Evolutionary conservation across 2,329 filamentous ascomycete genomes (phyloP).

Genomic region (Phaeosphaeriaceae sp.): DNA sequence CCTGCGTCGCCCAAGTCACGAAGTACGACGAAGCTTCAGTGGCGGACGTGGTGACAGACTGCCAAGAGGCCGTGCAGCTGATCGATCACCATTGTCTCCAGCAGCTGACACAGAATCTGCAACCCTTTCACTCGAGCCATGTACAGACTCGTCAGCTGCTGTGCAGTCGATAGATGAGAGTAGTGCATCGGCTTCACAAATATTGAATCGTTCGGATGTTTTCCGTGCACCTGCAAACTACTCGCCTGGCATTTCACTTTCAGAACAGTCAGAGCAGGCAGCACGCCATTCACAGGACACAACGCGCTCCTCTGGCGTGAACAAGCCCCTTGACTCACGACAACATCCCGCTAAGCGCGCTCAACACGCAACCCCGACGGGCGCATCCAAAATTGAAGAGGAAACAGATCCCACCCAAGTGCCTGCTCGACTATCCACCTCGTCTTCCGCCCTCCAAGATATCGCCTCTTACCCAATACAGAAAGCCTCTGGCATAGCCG

Average conservation of each 20-base stretch:
- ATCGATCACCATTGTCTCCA: conserved; percentile 57
- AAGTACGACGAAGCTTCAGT: conserved; percentile 67
- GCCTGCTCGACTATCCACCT: conserved; percentile 45
- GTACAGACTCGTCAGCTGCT: conserved; percentile 74
- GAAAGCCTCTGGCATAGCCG: conserved; percentile 81
- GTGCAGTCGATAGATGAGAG: conserved; percentile 70
- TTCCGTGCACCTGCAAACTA: conserved; percentile 79
- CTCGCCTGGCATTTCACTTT: conserved; percentile 23
- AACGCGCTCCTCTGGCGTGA: conserved; percentile 40
- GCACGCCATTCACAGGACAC: conserved; percentile 47
- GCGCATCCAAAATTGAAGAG: conserved; percentile 30
- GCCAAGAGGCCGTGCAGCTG: conserved; percentile 58
- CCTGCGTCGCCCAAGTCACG: conserved; percentile 50
- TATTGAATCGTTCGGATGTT: conserved; percentile 83
- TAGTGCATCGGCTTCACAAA: conserved; percentile 87
- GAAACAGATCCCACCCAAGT: conserved; percentile 35
- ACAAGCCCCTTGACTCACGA: conserved; percentile 22
- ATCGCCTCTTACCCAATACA: conserved; percentile 80
- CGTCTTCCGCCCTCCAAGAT: conserved; percentile 64
- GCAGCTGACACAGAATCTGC: conserved; percentile 75
- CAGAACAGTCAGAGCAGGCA: conserved; percentile 30
- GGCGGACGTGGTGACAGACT: conserved; percentile 61
- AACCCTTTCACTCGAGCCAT: conserved; percentile 75
- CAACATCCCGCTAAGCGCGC: conserved; percentile 16
- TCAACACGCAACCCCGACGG: conserved; percentile 16